A percentile compares a stretch with the other conserved stretches of the same genome.
Evolutionary conservation across 2,329 filamentous ascomycete genomes (phyloP).

Genomic region (Hyphodiscus sp.): DNA sequence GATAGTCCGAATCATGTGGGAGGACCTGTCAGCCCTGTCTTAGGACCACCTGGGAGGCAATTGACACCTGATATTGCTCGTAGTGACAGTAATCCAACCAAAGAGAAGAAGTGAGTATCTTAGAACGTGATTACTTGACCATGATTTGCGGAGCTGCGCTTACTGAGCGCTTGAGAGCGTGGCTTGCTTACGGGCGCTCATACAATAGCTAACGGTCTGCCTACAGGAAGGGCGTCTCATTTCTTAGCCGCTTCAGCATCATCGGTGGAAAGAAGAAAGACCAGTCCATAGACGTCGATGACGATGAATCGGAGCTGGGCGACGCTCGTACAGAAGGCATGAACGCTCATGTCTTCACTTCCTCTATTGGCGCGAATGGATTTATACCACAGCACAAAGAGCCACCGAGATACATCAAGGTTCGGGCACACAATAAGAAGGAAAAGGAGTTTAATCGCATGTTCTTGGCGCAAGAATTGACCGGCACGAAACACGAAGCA

Average conservation of each 20-base stretch:
- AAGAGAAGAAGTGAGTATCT: slow-evolving; percentile 59
- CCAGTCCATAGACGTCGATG: slow-evolving; percentile 40
- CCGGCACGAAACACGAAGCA: slow-evolving; percentile 42
- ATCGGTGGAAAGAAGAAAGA: slow-evolving; percentile 71
- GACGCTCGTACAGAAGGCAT: slow-evolving; percentile 68
- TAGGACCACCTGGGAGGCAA: slow-evolving; percentile 31
- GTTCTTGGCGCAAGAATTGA: slow-evolving; percentile 89
- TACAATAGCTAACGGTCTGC: neutral
- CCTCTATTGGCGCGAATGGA: slow-evolving; percentile 60
- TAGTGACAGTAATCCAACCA: slow-evolving; percentile 31
- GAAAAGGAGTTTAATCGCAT: slow-evolving; percentile 75
- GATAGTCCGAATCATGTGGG: slow-evolving; percentile 39
- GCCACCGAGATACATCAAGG: slow-evolving; percentile 84
- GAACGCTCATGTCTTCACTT: slow-evolving; percentile 76
- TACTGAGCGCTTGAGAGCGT: slow-evolving; percentile 9
- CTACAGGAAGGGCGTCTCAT: slow-evolving; percentile 76
- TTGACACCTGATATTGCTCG: slow-evolving; percentile 25
- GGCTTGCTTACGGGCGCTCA: neutral
- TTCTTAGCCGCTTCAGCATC: slow-evolving; percentile 75
- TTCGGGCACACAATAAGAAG: slow-evolving; percentile 75
- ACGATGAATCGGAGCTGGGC: slow-evolving; percentile 64
- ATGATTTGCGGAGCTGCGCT: slow-evolving; percentile 4
- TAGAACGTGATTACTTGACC: slow-evolving; percentile 5
- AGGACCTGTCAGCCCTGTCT: slow-evolving; percentile 20
- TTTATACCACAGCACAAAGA: slow-evolving; percentile 85